phyloP scores from a whole-genome alignment of 805 yeast genomes.

The Phaffomyces opuntiae region DNA sequence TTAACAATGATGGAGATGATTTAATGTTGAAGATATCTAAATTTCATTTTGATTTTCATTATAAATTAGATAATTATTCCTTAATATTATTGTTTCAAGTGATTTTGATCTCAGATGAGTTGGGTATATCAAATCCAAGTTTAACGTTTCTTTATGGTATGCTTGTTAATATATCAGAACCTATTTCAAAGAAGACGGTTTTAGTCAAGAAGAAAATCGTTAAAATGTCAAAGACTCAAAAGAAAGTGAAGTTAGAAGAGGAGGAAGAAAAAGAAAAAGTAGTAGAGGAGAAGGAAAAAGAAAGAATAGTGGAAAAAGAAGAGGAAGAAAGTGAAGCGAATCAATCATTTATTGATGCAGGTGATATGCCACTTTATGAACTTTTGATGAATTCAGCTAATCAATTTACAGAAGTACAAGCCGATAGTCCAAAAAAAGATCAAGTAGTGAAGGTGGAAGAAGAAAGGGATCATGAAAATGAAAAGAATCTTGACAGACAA shows the following conservation, averaged over 20 bases:
- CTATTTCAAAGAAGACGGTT: not conserved
- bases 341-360: not conserved
- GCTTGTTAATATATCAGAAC: not conserved
- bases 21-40: not conserved
- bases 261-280: no score
- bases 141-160: slow-evolving; percentile 9
- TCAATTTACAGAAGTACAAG: not conserved
- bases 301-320: no score
- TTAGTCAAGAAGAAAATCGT: not conserved
- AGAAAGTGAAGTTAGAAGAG: no score
- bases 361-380: not conserved
- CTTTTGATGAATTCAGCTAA: no score
- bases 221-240: no score
- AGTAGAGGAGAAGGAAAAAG: no score
- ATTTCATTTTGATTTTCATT: slow-evolving; percentile 1
- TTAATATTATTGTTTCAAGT: slow-evolving; percentile 10
- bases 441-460: no score
- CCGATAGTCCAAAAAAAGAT: no score
- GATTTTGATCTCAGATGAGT: slow-evolving; percentile 9
- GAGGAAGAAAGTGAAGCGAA: not conserved
- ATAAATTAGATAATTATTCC: slow-evolving; percentile 4
- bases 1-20: no score
- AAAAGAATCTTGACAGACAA: not conserved
- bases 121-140: slow-evolving; percentile 6
- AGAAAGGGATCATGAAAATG: not conserved